Base-by-base conservation (phyloP, 1,284 basidiomycete genomes). In the Mycosarcoma mackinlayi region DNA sequence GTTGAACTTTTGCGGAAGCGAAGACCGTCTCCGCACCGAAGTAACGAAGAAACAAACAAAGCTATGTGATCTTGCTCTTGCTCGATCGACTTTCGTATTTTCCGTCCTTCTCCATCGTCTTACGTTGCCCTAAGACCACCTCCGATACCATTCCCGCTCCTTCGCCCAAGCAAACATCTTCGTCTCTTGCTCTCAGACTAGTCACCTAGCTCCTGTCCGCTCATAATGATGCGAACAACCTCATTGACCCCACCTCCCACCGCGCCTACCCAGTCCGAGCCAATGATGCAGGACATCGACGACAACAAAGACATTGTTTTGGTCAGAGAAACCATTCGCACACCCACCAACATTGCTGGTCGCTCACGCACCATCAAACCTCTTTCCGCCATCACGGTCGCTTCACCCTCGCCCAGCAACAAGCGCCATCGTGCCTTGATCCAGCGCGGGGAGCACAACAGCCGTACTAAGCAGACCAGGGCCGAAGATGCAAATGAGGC, bases 221-320 rank as follows among this genome's bases (percentile, higher is more conserved):
- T 24, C 23, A 4, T 23, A n/a, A 49, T 16, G 3, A 54, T 54
- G 52, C 34, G 44, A 23, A 46, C 52, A 28, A 46, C 52, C 6
- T 38, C 59, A 14, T n/a, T 31, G 11, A 48, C 44, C 25, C 49
- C 49, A 3, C 44, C 50, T 16, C 45, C 47, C 9, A 5, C 16
- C 45, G 13, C 13, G 6, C 6, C 28, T n/a, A 19, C 21, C 23
- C 18, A 10, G 16, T 21, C 37, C 23, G 7, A 2, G 0, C 6
- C 13, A 1, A 9, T n/a, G 46, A 31, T 19, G 33, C 16, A 47
- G 25, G 45, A 25, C 10, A 18, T 23, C 11, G 44, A 40, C n/a
- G 53, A 62, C 28, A 42, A 41, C 16, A 44, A 50, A 24, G 48
- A 54, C 9, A 35, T 56, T n/a, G 21, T 44, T 2, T 33, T 56